Percentiles rank a stretch among this genome's conserved stretches.
Evolutionary conservation across 805 yeast genomes (phyloP).

Genomic region (Starmerella bombicola): DNA sequence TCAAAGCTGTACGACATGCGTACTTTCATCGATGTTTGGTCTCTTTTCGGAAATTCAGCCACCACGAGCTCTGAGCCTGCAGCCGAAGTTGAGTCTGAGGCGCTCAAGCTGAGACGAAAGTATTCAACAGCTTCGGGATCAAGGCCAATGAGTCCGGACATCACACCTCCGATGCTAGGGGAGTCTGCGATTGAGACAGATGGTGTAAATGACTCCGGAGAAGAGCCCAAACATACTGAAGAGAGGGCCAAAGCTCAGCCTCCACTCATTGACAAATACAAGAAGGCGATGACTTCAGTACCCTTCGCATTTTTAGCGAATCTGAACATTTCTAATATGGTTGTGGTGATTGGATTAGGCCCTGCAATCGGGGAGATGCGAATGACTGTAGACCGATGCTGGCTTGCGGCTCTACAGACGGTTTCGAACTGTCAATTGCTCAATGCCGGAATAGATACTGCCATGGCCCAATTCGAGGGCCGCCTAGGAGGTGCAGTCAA

Average conservation of each 20-base stretch:
- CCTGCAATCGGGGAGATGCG: slow-evolving; percentile 62
- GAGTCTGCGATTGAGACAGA: background rate
- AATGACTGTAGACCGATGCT: slow-evolving; percentile 43
- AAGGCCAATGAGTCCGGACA: background rate
- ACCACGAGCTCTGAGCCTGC: background rate
- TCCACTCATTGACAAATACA: slow-evolving; percentile 31
- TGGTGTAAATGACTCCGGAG: background rate
- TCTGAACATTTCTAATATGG: slow-evolving; percentile 40
- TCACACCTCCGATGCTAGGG: background rate
- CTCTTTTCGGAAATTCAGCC: slow-evolving; percentile 8
- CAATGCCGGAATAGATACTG: slow-evolving; percentile 43
- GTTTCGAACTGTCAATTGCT: slow-evolving; percentile 61
- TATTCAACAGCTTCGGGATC: slow-evolving; percentile 9
- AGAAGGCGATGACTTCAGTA: slow-evolving; percentile 46
- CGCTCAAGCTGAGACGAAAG: slow-evolving; percentile 9
- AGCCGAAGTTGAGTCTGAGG: slow-evolving; percentile 6
- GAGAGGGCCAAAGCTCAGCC: background rate
- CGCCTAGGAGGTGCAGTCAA: slow-evolving; percentile 63
- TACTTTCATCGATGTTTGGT: slow-evolving; percentile 37
- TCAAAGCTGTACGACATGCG: slow-evolving; percentile 81
- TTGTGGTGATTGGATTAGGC: slow-evolving; percentile 62
- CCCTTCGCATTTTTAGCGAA: slow-evolving; percentile 68
- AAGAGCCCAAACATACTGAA: slow-evolving; percentile 22
- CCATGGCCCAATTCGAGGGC: slow-evolving; percentile 51
- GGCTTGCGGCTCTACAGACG: slow-evolving; percentile 58